These are phyloP conservation scores for Ceriops zippeliana DNA, from an alignment of 345 rosid genomes.

Conservation along the genomic window DNA sequence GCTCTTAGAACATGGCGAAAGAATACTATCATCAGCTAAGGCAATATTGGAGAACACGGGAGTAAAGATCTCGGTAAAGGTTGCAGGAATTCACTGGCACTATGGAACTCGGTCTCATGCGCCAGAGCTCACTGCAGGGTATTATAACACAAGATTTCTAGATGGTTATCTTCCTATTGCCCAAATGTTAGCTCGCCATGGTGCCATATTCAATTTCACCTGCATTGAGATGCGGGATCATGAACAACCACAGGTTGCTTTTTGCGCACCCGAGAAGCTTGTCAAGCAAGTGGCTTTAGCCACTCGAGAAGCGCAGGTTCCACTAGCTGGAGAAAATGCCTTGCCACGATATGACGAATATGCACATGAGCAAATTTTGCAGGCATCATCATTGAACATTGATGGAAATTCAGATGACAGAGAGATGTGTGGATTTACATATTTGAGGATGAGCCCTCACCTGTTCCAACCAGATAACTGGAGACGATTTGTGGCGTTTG, in stretches of 20 bases:
- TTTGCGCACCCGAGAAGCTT: slow-evolving; percentile 89
- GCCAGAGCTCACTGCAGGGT: slow-evolving; percentile 97
- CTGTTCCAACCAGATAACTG: slow-evolving; percentile 75
- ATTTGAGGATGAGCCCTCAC: slow-evolving; percentile 85
- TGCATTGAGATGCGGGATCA: slow-evolving; percentile 96
- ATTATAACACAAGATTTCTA: slow-evolving; percentile 80
- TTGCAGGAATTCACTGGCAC: slow-evolving; percentile 99
- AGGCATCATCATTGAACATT: slow-evolving; percentile 54
- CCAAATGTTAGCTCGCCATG: slow-evolving; percentile 79
- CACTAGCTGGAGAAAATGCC: slow-evolving; percentile 92
- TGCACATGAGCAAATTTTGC: slow-evolving; percentile 73
- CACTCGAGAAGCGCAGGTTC: slow-evolving; percentile 58
- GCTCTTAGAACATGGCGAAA: slow-evolving; percentile 77
- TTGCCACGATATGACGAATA: slow-evolving; percentile 72
- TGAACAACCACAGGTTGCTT: slow-evolving; percentile 94
- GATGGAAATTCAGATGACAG: slow-evolving; percentile 34
- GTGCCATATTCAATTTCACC: slow-evolving; percentile 90
- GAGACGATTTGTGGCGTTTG: slow-evolving; percentile 81
- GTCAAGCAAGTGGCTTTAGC: slow-evolving; percentile 87
- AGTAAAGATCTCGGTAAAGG: slow-evolving; percentile 75
- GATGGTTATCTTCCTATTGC: slow-evolving; percentile 96
- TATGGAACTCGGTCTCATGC: slow-evolving; percentile 93
- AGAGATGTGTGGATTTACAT: slow-evolving; percentile 97
- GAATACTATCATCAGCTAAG: slow-evolving; percentile 64
- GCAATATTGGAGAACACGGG: slow-evolving; percentile 42